Base-by-base conservation (phyloP, 2,329 filamentous ascomycete species). In the Penicillium verrucosum region DNA sequence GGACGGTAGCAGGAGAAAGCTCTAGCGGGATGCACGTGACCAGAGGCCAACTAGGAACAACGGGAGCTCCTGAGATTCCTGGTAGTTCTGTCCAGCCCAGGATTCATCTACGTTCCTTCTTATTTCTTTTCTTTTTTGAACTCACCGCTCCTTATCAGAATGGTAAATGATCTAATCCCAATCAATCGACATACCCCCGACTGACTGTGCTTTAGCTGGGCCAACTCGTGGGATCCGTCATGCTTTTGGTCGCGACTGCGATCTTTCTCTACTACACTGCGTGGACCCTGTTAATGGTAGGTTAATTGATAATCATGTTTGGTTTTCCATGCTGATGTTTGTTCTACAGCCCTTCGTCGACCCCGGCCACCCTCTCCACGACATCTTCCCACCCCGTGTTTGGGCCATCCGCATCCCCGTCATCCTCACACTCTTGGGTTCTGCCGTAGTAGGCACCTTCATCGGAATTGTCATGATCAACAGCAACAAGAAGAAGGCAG, bases 321-420 rank as follows among this genome's bases (percentile, higher is more conserved):
- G 9, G 9, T 27, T 30, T 44, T 34, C 12, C 5, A 12, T 42
- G 21, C 38, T 36, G 9, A 57, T 55, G 32, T 59, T 42, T 16
- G 5, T 49, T 37, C 16, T 18, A 34, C 66, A 99, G 94, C 94
- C 94, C 73, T 99, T 99, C 76, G 94, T 99, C 77, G 94, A 99
- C 77, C 85, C 89, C 56, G 90, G 91, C 74, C 94, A 99, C 77
- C 88, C 91, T 56, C 88, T 97, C 57, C 94, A 99, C 74, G 89
- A 89, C 74, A 83, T 97, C 80, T 99, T 99, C 81, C 94, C 91
- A 60, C 93, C 93, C 45, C 92, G 94, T 75, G 92, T 96, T 74
- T 99, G 94, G 94, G 94, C 94, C 59, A 96, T 99, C 74, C 92
- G 94, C 75, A 94, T 99, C 71, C 94, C 94, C 67, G 93, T 99